A percentile compares a stretch with the other conserved stretches of the same genome.
Conservation (phyloP, 306 rosid species). For the Alnus glutinosa region DNA sequence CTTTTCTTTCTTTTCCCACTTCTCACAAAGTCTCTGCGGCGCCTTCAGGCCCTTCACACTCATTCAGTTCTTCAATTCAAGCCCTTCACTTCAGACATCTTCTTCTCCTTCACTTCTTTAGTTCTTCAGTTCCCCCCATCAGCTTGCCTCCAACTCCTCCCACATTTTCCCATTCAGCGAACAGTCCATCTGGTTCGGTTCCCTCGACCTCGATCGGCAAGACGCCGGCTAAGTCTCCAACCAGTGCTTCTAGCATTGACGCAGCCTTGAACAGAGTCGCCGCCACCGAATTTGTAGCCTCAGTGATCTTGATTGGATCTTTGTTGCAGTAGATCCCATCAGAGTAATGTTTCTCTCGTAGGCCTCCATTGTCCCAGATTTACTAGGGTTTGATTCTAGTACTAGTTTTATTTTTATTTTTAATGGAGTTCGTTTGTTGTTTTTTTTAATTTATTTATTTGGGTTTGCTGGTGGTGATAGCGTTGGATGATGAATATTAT, state of each 20-base stretch:
- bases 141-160: slow-evolving; percentile 49
- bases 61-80: too few relatives aligned
- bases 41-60: too few relatives aligned
- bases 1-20: too few relatives aligned
- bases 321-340: slow-evolving; percentile 55
- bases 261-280: slow-evolving; percentile 34
- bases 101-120: too few relatives aligned
- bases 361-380: slow-evolving; percentile 23
- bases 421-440: not conserved
- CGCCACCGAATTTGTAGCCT: slow-evolving; percentile 47
- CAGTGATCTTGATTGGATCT: slow-evolving; percentile 29
- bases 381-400: slow-evolving; percentile 32
- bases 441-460: slow-evolving; percentile 14
- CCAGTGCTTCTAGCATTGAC: not conserved
- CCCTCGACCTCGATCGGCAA: not conserved
- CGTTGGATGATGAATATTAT: not conserved
- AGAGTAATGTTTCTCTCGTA: not conserved
- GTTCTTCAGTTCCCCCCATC: slow-evolving; percentile 7
- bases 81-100: too few relatives aligned
- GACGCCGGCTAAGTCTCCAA: not conserved
- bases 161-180: not conserved
- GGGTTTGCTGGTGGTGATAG: not conserved
- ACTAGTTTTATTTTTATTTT: not conserved
- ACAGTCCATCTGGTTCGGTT: not conserved
- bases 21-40: too few relatives aligned